These are phyloP conservation scores for Fragaria vesca DNA, from an alignment of 306 rosid genomes.

Conservation along the genomic window DNA sequence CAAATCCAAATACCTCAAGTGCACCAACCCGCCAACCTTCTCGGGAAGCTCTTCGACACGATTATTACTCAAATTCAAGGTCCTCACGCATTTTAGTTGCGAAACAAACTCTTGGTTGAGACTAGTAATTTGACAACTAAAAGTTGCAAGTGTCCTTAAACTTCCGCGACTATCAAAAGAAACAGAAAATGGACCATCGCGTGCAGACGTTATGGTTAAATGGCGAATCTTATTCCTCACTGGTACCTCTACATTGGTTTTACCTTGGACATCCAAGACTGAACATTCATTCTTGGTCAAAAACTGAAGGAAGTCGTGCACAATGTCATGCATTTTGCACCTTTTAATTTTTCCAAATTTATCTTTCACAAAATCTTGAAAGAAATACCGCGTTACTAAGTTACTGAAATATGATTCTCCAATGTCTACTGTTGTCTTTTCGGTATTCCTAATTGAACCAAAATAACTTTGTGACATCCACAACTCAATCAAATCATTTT, in stretches of 20 bases:
- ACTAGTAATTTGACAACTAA: rapidly evolving
- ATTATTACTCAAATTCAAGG: not conserved
- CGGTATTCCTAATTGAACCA: not conserved
- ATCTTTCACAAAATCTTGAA: not conserved
- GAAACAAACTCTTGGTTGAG: not conserved
- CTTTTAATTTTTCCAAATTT: rapidly evolving
- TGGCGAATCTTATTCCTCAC: not conserved
- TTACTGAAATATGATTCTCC: not conserved
- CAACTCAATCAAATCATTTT: not conserved
- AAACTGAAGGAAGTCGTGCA: not conserved
- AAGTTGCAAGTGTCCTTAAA: not conserved
- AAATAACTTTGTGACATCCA: not conserved
- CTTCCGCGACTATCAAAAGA: too few relatives aligned
- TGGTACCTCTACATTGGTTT: not conserved
- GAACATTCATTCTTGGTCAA: not conserved
- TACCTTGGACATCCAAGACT: not conserved
- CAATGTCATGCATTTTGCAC: not conserved
- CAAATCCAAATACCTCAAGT: not conserved
- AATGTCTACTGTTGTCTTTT: not conserved
- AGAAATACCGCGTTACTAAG: not conserved
- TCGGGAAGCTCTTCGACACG: not conserved
- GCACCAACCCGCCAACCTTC: not conserved
- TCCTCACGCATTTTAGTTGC: not conserved
- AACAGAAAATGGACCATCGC: too few relatives aligned
- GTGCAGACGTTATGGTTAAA: too few relatives aligned